Evolutionary conservation across 2,329 filamentous ascomycete species (phyloP).

Genomic region (Fusarium bulbicola): DNA sequence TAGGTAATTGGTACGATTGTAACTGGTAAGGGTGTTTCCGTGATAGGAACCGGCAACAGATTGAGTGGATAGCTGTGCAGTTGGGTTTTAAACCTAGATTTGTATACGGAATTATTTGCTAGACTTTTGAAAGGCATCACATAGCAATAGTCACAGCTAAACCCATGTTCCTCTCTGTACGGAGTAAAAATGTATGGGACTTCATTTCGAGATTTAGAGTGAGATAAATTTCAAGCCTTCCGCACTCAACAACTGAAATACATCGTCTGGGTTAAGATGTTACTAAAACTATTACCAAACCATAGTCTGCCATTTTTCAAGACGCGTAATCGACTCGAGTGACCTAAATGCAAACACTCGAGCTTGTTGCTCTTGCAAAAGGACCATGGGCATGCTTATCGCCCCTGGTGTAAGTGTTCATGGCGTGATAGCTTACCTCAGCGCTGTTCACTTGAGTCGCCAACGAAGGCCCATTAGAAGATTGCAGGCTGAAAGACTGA

Average conservation of each 20-base stretch:
- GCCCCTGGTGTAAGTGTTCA: neutral
- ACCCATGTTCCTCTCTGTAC: neutral
- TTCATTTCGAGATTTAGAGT: neutral
- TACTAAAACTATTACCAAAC: accelerated
- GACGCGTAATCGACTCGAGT: neutral
- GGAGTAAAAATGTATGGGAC: accelerated
- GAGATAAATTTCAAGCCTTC: neutral
- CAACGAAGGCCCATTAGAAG: neutral
- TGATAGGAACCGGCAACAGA: neutral
- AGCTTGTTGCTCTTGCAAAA: neutral
- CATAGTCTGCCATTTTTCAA: too few species aligned
- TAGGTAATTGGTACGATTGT: neutral
- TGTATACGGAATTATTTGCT: neutral
- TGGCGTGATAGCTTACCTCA: neutral
- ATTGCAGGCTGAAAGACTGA: neutral
- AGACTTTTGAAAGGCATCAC: neutral
- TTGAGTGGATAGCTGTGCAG: neutral
- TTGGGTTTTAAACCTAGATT: neutral
- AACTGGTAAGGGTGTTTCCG: neutral
- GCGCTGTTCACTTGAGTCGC: neutral
- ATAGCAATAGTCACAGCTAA: neutral
- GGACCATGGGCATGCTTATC: neutral
- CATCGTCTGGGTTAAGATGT: neutral
- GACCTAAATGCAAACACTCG: too few species aligned
- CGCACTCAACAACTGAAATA: neutral